phyloP scores from a whole-genome alignment of 768 basidiomycete genomes.

The Naganishia vaughanmartiniae region DNA sequence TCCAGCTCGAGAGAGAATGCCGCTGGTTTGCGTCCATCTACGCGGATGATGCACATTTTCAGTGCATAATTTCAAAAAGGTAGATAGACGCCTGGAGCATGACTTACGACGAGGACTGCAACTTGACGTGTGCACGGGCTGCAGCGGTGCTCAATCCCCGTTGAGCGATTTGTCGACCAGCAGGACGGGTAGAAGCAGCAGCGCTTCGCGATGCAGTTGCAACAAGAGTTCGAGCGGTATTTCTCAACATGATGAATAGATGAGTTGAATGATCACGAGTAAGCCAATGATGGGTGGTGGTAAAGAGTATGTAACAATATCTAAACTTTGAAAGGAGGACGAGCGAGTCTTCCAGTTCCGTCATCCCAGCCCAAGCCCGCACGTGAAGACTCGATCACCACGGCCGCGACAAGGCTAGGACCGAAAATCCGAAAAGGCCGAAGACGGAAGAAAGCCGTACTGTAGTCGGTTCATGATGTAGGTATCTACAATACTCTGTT shows the following conservation, averaged over 20 bases:
- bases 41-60: background rate
- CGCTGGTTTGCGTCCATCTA: constrained; percentile 12
- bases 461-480: background rate
- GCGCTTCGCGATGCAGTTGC: constrained; percentile 22
- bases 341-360: background rate
- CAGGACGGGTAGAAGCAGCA: constrained; percentile 10
- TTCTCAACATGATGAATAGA: constrained; percentile 28
- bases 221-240: constrained; percentile 24
- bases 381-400: constrained; percentile 13
- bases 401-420: constrained; percentile 1
- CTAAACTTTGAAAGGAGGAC: background rate
- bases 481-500: no score
- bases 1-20: constrained; percentile 25
- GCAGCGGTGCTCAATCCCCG: constrained; percentile 24
- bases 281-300: background rate
- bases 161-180: constrained; percentile 17
- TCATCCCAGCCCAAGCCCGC: background rate
- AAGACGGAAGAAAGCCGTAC: constrained; percentile 12
- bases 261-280: background rate
- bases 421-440: constrained; percentile 4
- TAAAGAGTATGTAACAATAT: background rate
- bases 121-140: background rate
- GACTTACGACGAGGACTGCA: constrained; percentile 11
- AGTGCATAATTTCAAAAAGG: background rate
- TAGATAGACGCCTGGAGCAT: background rate